These are phyloP conservation scores for Pyrus communis DNA, from an alignment of 306 rosid species.

Conservation along the genomic window DNA sequence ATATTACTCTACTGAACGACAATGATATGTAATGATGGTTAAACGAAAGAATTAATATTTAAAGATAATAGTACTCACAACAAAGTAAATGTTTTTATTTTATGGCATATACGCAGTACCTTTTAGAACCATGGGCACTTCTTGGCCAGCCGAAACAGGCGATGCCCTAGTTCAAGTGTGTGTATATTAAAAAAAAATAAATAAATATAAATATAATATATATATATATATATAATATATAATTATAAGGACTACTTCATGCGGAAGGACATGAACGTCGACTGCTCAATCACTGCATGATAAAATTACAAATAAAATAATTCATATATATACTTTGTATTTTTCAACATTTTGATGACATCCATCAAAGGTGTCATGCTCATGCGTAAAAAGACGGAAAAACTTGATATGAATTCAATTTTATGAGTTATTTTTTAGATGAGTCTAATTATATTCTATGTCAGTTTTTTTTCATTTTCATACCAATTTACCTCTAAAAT, in stretches of 20 bases:
- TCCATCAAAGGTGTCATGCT: not conserved
- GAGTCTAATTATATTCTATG: too few relatives aligned
- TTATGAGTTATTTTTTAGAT: too few relatives aligned
- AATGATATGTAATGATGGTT: not conserved
- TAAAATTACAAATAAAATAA: not conserved
- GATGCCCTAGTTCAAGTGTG: too few relatives aligned
- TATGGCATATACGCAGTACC: not conserved
- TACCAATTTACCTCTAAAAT: too few relatives aligned
- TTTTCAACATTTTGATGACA: not conserved
- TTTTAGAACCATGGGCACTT: not conserved
- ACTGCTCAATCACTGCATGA: not conserved
- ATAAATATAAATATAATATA: too few relatives aligned
- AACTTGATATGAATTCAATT: too few relatives aligned
- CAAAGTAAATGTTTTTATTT: not conserved
- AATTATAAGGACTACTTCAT: too few relatives aligned
- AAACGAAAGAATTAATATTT: too few relatives aligned
- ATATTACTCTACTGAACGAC: not conserved
- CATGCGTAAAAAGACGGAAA: not conserved
- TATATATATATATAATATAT: too few relatives aligned
- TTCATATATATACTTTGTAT: not conserved
- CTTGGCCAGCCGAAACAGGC: too few relatives aligned
- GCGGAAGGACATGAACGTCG: slow-evolving; percentile 19
- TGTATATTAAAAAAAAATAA: too few relatives aligned
- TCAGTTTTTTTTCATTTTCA: too few relatives aligned
- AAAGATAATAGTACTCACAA: not conserved